Conservation (phyloP, 78 protist species). For the Chrysochromulina tobinii region DNA sequence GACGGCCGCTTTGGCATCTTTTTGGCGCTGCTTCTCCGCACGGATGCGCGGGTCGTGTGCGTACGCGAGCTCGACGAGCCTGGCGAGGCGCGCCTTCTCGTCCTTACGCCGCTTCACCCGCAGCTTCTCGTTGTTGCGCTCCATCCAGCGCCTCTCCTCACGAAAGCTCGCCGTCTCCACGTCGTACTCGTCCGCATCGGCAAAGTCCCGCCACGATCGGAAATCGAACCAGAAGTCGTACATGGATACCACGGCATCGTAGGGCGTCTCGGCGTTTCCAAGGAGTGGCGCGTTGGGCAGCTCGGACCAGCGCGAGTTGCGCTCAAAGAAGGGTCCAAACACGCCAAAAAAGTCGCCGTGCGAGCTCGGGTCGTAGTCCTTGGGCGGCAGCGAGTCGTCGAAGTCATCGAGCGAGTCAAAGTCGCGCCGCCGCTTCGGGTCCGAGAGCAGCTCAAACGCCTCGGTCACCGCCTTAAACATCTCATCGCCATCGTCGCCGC, state of each 20-base stretch:
- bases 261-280: neutral
- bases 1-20: neutral
- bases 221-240: conserved; percentile 31
- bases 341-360: neutral
- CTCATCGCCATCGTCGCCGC: neutral
- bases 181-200: neutral
- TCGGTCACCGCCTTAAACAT: conserved; percentile 3
- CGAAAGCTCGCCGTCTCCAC: no score
- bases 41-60: neutral
- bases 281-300: neutral
- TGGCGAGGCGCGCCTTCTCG: neutral
- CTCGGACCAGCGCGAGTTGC: conserved; percentile 17
- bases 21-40: neutral
- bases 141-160: conserved; percentile 39
- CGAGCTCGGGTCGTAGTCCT: no score
- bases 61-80: neutral
- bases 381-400: neutral
- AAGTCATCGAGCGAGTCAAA: conserved; percentile 13
- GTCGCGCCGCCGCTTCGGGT: conserved; percentile 9
- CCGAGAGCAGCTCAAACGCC: conserved; percentile 14
- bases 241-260: neutral
- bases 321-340: conserved; percentile 11
- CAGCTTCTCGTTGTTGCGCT: conserved; percentile 16
- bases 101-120: neutral
- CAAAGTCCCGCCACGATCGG: conserved; percentile 24